Conservation (phyloP, 2,329 filamentous ascomycete genomes). For the Ophiostoma himal-ulmi region DNA sequence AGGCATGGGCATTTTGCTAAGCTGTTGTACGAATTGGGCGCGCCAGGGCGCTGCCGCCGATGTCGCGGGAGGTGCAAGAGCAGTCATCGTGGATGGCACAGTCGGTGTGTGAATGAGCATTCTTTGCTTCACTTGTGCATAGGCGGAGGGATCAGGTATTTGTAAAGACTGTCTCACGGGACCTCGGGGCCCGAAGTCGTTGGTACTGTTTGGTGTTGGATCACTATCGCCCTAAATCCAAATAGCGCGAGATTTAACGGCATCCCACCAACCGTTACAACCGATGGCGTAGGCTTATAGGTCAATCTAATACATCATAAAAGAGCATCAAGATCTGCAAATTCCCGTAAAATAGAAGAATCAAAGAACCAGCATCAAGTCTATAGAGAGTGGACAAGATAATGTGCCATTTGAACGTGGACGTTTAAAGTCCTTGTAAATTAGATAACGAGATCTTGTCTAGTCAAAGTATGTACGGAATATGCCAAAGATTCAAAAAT, state of each 20-base stretch:
- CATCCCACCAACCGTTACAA: background rate
- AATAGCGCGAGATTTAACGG: background rate
- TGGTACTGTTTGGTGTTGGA: background rate
- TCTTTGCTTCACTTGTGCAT: background rate
- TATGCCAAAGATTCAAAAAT: background rate
- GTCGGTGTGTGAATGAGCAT: slow-evolving; percentile 22
- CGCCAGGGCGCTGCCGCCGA: slow-evolving; percentile 47
- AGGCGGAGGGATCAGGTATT: background rate
- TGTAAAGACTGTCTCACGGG: background rate
- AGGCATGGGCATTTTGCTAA: slow-evolving; percentile 43
- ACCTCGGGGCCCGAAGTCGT: background rate
- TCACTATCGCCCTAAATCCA: background rate
- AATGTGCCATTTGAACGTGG: background rate
- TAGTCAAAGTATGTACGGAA: background rate
- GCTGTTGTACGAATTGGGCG: slow-evolving; percentile 45
- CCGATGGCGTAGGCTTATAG: slow-evolving; percentile 7
- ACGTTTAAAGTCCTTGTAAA: background rate
- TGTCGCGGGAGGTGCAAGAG: slow-evolving; percentile 18
- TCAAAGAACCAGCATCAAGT: background rate
- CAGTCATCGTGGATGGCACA: slow-evolving; percentile 13
- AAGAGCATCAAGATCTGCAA: background rate
- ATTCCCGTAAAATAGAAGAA: background rate
- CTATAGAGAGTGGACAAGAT: background rate
- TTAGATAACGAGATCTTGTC: background rate
- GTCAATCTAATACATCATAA: background rate